Evolutionary conservation across 257 asterid species (phyloP).

Genomic region (Linaria vulgaris): DNA sequence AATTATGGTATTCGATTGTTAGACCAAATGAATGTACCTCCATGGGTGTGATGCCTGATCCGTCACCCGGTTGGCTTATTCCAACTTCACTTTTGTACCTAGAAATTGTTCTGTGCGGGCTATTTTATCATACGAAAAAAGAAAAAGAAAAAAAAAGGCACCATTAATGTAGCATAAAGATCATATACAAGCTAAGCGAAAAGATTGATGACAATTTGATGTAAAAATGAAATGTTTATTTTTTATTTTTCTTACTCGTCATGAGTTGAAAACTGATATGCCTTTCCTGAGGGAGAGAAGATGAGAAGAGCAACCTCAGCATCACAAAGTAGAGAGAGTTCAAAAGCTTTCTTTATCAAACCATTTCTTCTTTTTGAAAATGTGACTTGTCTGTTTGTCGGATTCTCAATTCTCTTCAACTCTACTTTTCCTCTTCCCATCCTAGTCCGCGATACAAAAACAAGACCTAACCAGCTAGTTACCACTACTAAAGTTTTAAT

Average conservation of each 20-base stretch:
- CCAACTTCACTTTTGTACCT: slow-evolving; percentile 57
- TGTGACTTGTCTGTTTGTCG: slow-evolving; percentile 51
- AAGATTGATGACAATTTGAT: not conserved
- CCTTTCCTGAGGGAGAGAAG: slow-evolving; percentile 52
- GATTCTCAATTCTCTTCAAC: slow-evolving; percentile 51
- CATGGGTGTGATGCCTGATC: slow-evolving; percentile 38
- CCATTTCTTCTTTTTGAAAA: slow-evolving; percentile 57
- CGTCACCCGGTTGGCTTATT: slow-evolving; percentile 33
- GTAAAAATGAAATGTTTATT: not conserved
- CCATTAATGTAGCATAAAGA: not conserved
- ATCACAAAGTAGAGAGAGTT: slow-evolving; percentile 45
- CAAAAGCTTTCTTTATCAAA: slow-evolving; percentile 48
- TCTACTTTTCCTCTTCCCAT: slow-evolving; percentile 73
- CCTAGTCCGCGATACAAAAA: no score
- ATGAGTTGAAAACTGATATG: slow-evolving; percentile 45
- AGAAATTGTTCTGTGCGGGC: slow-evolving; percentile 46
- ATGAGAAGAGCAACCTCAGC: slow-evolving; percentile 48
- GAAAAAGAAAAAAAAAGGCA: no score
- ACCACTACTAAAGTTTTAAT: no score
- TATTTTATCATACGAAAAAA: slow-evolving; percentile 23
- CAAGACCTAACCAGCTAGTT: no score
- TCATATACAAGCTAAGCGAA: not conserved
- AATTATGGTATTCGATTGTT: not conserved
- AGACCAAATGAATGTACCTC: slow-evolving; percentile 31
- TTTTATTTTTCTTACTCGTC: slow-evolving; percentile 35